A percentile compares a stretch with the other conserved stretches of the same genome.
These are phyloP conservation scores for Apiospora kogelbergensis DNA, from an alignment of 2,329 filamentous ascomycete species.

Conservation along the genomic window DNA sequence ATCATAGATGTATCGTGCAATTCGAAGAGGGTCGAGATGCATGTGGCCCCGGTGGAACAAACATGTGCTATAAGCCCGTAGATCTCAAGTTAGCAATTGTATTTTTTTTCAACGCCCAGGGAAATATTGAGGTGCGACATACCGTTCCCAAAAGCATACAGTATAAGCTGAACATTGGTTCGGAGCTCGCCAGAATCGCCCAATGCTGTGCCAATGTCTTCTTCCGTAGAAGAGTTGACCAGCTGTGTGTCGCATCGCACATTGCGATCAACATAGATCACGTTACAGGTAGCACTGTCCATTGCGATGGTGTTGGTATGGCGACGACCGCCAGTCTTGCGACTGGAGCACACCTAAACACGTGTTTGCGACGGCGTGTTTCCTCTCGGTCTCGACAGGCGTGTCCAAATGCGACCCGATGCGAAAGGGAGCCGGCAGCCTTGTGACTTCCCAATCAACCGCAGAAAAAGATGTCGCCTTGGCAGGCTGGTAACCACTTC, in stretches of 20 bases:
- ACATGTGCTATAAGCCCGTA: constrained; percentile 45
- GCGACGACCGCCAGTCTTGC: constrained; percentile 10
- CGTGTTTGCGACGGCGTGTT: not conserved
- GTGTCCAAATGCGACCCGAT: not conserved
- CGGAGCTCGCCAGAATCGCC: constrained; percentile 36
- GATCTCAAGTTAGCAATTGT: not conserved
- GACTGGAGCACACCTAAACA: constrained; percentile 9
- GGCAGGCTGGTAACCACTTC: constrained; percentile 26
- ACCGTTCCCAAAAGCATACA: constrained; percentile 58
- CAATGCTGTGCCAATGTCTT: constrained; percentile 36
- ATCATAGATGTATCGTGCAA: constrained; percentile 52
- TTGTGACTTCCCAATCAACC: not conserved
- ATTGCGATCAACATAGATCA: constrained; percentile 60
- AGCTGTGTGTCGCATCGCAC: constrained; percentile 48
- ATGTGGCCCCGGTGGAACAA: constrained; percentile 53
- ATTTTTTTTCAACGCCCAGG: constrained; percentile 2
- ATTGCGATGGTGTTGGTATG: constrained; percentile 32
- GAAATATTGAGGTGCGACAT: constrained; percentile 21
- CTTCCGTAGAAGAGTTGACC: constrained; percentile 20
- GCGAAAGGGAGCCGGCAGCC: not conserved
- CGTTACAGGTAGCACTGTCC: constrained; percentile 57
- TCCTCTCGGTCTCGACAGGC: not conserved
- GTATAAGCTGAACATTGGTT: constrained; percentile 47
- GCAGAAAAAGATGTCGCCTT: constrained; percentile 16
- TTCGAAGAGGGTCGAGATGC: constrained; percentile 52